Conservation (phyloP, 2,329 filamentous ascomycete species). For the Verticillium nonalfalfae region DNA sequence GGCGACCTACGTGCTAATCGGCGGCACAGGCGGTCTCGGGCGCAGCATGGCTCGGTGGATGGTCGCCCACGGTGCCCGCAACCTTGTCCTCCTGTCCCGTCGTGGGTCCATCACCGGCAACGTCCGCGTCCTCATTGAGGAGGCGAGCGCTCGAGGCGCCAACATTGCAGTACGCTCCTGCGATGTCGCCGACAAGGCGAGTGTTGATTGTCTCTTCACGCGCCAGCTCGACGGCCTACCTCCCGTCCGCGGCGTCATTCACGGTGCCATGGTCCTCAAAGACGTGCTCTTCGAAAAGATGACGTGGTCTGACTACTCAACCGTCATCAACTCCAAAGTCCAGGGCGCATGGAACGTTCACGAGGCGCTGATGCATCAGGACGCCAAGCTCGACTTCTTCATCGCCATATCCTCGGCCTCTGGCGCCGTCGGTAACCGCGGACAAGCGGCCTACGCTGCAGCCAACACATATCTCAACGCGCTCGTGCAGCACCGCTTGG, state of each 20-base stretch:
- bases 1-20: conserved; percentile 28
- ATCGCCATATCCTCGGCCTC: conserved; percentile 25
- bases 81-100: conserved; percentile 19
- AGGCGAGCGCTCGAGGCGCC: conserved; percentile 19
- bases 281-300: conserved; percentile 24
- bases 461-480: conserved; percentile 34
- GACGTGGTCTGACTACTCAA: conserved; percentile 27
- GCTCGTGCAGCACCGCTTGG: conserved; percentile 27
- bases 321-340: conserved; percentile 29
- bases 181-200: conserved; percentile 22
- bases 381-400: conserved; percentile 29
- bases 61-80: conserved; percentile 19
- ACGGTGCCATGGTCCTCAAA: conserved; percentile 30
- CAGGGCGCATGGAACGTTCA: conserved; percentile 37
- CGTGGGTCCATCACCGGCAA: conserved; percentile 11
- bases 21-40: conserved; percentile 24
- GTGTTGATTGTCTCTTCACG: conserved; percentile 1
- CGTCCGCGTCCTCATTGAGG: conserved; percentile 11
- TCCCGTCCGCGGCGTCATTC: conserved; percentile 31
- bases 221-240: conserved; percentile 17
- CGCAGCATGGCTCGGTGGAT: conserved; percentile 21
- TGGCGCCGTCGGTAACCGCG: conserved; percentile 23
- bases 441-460: conserved; percentile 32
- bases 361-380: conserved; percentile 18
- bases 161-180: conserved; percentile 23